Conservation (phyloP, 2,329 filamentous ascomycete species). For the Chaetomiaceae sp. region DNA sequence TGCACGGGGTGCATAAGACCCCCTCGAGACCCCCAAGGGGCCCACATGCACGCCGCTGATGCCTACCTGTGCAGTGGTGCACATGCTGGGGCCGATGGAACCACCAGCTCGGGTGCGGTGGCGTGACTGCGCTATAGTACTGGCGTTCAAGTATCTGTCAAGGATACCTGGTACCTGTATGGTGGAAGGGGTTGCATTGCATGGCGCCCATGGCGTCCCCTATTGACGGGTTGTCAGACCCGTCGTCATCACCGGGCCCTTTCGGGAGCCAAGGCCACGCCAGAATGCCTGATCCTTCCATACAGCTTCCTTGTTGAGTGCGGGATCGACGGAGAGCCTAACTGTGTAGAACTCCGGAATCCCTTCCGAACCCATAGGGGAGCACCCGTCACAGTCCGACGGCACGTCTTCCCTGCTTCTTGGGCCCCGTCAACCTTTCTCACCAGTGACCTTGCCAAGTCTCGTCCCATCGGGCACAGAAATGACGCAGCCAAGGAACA, state of each 20-base stretch:
- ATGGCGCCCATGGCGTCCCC: constrained; percentile 7
- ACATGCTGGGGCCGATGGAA: constrained; percentile 10
- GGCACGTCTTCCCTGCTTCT: not conserved
- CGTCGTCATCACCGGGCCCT: constrained; percentile 4
- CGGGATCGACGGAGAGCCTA: not conserved
- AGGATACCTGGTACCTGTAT: constrained; percentile 6
- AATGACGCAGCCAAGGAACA: constrained; percentile 2
- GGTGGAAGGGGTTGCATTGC: constrained; percentile 17
- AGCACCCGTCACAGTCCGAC: not conserved
- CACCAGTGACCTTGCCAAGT: not conserved
- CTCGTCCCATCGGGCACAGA: not conserved
- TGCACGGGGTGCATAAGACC: constrained; percentile 7
- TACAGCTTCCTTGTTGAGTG: not conserved
- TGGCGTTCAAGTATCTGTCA: not conserved
- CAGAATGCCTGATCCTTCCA: constrained; percentile 4
- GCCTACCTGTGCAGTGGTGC: not conserved
- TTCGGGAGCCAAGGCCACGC: not conserved
- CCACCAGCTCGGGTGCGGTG: constrained; percentile 18
- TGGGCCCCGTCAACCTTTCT: not conserved
- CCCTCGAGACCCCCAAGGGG: not conserved
- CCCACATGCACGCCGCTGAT: not conserved
- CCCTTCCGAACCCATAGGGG: not conserved
- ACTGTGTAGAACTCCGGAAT: not conserved
- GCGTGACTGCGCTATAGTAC: constrained; percentile 8
- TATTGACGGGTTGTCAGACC: not conserved